Evolutionary conservation across 208 protist genomes (phyloP), one percentile per base, ranked within the genome.

Genomic region (Leishmania mexicana): DNA sequence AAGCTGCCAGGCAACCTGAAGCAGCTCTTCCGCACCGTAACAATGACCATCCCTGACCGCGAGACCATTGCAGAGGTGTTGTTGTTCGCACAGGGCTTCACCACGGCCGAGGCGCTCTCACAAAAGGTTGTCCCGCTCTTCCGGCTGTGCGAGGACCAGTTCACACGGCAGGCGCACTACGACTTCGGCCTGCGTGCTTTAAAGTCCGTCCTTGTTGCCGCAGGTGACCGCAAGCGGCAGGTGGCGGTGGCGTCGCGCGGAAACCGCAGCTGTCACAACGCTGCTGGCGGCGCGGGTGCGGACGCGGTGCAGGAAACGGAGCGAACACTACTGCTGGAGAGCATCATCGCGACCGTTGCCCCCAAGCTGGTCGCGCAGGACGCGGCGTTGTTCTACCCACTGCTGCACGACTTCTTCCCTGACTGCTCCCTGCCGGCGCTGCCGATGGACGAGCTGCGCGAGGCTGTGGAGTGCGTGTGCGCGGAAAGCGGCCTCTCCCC

Each of bases 101-200:
- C 93, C 51, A 96, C 92, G 6, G 99, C 99, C 10, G 98, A 99
- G 87, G 54, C 72, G 57, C 92, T 99, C 21, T 95, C 99, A 3
- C 89, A 92, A 45, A 99, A 99, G 85, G 92, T 99, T 47, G 99
- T 99, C 53, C 98, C 99, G 31, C 90, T 99, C 5, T 99, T 99
- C 94, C 93, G 98, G 35, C 90, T 99, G 35, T 99, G 99, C 89
- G 84, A 93, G 68, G 98, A 99, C 77, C 99, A 99, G 86, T 93
- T 99, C 24, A 99, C 97, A n/a, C 76, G 93, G 24, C 99, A 99
- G 95, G 83, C 96, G 64, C 99, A 99, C 92, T 99, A 99, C 92
- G 99, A 99, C 91, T 99, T 99, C 94, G 99, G 99, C 49, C 91
- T 99, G 19, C 98, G 99, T 80, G 98, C 99, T 5, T 90, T 99